Evolutionary conservation across 257 asterid genomes (phyloP).

Genomic region (Ilex asprella): DNA sequence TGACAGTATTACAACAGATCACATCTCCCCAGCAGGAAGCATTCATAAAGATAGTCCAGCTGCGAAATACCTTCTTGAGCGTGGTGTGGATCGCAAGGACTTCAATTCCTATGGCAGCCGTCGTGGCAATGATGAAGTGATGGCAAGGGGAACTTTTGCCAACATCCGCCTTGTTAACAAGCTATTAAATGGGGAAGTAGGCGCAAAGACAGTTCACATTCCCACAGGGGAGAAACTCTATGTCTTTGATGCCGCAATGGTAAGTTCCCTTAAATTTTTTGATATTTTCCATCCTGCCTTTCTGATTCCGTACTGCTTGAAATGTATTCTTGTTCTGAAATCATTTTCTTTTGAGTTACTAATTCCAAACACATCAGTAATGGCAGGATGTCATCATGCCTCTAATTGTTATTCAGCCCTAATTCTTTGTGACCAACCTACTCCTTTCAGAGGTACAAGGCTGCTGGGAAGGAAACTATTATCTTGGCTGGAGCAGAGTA

Average conservation of each 20-base stretch:
- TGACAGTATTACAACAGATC: constrained; percentile 91
- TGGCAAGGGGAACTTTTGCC: constrained; percentile 97
- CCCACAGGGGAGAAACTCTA: constrained; percentile 78
- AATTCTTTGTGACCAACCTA: constrained; percentile 9
- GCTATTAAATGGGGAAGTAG: constrained; percentile 86
- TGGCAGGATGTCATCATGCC: not conserved
- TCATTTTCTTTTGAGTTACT: not conserved
- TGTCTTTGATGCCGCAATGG: constrained; percentile 93
- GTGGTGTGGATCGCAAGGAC: constrained; percentile 76
- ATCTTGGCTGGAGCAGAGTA: constrained; percentile 98
- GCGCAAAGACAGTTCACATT: constrained; percentile 83
- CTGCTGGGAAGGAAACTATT: constrained; percentile 72
- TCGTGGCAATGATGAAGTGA: constrained; percentile 93
- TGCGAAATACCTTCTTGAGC: constrained; percentile 69
- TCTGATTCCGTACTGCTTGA: not conserved
- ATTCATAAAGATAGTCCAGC: constrained; percentile 94
- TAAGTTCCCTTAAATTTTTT: constrained; percentile 15
- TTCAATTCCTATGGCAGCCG: constrained; percentile 96
- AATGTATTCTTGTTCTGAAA: not conserved
- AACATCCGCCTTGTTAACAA: constrained; percentile 88
- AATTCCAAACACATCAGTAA: not conserved
- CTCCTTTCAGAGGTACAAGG: constrained; percentile 64
- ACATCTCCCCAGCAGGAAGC: constrained; percentile 96
- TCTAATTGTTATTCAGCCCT: not conserved
- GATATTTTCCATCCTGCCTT: not conserved